Base-by-base conservation (phyloP, 805 yeast species). In the Metschnikowia gruessii region DNA sequence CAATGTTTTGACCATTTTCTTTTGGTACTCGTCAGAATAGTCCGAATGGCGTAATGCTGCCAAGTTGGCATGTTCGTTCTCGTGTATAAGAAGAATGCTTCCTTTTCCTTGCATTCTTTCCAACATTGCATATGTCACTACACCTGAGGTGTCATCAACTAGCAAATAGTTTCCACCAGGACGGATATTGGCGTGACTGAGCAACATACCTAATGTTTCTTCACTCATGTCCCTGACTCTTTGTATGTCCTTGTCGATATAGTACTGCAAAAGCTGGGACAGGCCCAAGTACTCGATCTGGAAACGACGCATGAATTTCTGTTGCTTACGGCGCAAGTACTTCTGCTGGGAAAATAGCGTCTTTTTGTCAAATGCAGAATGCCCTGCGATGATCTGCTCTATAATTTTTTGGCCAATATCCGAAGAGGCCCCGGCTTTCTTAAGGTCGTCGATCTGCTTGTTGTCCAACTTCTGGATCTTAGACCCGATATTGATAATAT, bases 61-160 rank as follows among this genome's bases (percentile, higher is more conserved):
- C 22, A 83, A 68, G 60, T 91, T 91, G 2, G 96, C 83, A 61
- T 92, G 97, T 64, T 94, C 99, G 64, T 89, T 89, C 61, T 94
- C 99, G 66, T 94, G 97, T 1, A 83, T 72, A 17, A 88, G 75
- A 2, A 88, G 74, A 37, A 94, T 80, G 3, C 73, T 61, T 10
- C 84, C 84, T 43, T 80, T 69, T 12, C 96, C 96, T 50, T 81
- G 82, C 92, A 95, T 87, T 61, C 97, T 75, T 63, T 94, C 99
- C 66, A 94, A 62, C 76, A 94, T 73, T 3, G 95, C 88, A 50
- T 87, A 87, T 5, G 87, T 79, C 1, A 94, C 62, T n/a, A 92
- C 75, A 6, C 98, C 97, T 28, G 96, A 91, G n/a, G 96, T 85
- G 60, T 94, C 99, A 60, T 94, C 99, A 45, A 89, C 75, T 3